phyloP scores from a whole-genome alignment of 2,329 filamentous ascomycete species.

The Didymella sp. region DNA sequence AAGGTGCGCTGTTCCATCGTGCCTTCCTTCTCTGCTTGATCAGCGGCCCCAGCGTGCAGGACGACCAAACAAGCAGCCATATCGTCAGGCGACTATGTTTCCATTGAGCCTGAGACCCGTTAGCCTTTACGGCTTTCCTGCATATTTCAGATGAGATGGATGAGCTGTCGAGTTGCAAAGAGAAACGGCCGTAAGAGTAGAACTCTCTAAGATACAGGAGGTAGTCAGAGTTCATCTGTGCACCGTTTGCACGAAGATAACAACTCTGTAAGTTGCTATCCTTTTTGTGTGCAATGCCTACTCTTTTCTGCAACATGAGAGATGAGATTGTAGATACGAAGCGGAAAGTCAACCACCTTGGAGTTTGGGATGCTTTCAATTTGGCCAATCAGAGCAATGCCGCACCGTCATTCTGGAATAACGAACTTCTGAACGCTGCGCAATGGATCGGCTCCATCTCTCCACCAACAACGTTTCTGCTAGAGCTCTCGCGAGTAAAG shows the following conservation, averaged over 20 bases:
- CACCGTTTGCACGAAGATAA: too few species aligned
- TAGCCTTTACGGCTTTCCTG: background rate
- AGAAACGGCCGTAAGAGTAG: too few species aligned
- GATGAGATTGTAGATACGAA: background rate
- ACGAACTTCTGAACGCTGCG: slow-evolving; percentile 7
- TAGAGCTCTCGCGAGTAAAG: background rate
- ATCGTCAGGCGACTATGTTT: slow-evolving; percentile 23
- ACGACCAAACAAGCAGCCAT: background rate
- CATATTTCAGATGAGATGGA: background rate
- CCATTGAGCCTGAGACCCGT: background rate
- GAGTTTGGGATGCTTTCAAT: slow-evolving; percentile 28
- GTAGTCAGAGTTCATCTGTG: too few species aligned
- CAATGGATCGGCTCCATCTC: slow-evolving; percentile 7
- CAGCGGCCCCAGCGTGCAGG: background rate
- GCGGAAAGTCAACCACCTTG: background rate
- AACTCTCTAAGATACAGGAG: too few species aligned
- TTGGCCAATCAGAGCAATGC: slow-evolving; percentile 31
- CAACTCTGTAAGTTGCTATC: too few species aligned
- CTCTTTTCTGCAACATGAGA: too few species aligned
- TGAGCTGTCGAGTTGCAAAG: too few species aligned
- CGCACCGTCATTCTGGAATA: slow-evolving; percentile 7
- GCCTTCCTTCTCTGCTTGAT: slow-evolving; percentile 24
- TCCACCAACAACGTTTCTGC: slow-evolving; percentile 3
- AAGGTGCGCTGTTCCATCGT: slow-evolving; percentile 24
- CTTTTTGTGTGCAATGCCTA: too few species aligned